phyloP scores from a whole-genome alignment of 1,284 basidiomycete species.

The Rhodotorula mucilaginosa region DNA sequence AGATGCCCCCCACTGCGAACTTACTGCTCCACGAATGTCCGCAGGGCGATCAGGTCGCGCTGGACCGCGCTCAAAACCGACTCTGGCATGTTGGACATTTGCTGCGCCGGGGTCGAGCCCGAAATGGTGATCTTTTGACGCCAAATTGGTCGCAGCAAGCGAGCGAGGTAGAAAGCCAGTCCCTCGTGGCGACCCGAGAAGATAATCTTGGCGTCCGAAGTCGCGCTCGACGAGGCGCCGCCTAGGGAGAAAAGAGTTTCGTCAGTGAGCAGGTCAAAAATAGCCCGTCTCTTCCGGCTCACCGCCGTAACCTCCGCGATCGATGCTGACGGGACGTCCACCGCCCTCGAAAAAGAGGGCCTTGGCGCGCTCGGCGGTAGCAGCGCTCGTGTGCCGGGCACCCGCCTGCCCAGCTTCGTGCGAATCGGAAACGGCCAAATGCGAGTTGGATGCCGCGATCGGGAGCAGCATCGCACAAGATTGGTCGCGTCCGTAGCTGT shows the following conservation, averaged over 20 bases:
- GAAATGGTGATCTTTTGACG: conserved; percentile 66
- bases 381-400: conserved; percentile 21
- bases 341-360: conserved; percentile 80
- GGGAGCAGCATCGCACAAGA: conserved; percentile 88
- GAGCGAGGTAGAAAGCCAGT: conserved; percentile 78
- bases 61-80: conserved; percentile 66
- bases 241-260: not conserved
- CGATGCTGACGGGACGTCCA: conserved; percentile 73
- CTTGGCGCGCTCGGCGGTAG: conserved; percentile 64
- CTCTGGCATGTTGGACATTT: conserved; percentile 64
- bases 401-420: conserved; percentile 53
- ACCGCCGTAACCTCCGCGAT: conserved; percentile 54
- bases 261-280: not conserved
- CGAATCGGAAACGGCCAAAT: conserved; percentile 18
- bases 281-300: not conserved
- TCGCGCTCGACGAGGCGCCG: not conserved
- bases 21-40: conserved; percentile 62
- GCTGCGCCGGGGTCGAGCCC: conserved; percentile 50
- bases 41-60: conserved; percentile 72
- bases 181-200: conserved; percentile 89
- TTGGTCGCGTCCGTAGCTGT: conserved; percentile 80
- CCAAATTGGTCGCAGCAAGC: conserved; percentile 85
- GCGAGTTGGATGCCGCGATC: conserved; percentile 53
- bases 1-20: conserved; percentile 12
- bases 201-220: conserved; percentile 63